Evolutionary conservation across 2,329 filamentous ascomycete genomes (phyloP), one percentile per base, ranked within the genome.

Genomic region (Aureobasidium sp.): DNA sequence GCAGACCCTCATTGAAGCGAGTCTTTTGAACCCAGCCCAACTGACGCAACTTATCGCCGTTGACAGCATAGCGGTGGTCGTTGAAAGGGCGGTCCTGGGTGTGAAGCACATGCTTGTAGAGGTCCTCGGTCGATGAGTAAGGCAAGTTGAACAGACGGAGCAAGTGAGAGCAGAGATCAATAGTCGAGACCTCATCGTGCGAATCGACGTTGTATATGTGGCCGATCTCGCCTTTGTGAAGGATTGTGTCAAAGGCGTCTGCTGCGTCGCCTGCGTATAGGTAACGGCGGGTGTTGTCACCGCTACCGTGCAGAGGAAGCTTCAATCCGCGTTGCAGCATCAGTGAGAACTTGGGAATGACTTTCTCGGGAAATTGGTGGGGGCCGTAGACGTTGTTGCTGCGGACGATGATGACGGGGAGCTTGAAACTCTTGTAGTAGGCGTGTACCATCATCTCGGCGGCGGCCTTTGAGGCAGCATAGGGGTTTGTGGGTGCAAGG

Each of bases 351-450:
- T 90, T 90, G 25, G 87, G 85, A 53, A 91, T 91, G 57, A 91
- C 86, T 73, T 91, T 86, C 88, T 65, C 48, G 16, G 45, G 40
- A 19, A 44, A 56, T 39, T 56, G 50, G 17, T 37, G 86, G 21
- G 88, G 88, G 0, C 88, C 88, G 63, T 90, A 91, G 27, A 91
- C 86, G 62, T 93, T 91, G 72, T 91, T 91, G 66, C 85, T 85
- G 47, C 87, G 78, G 22, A 90, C 84, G 61, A 90, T 87, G 59
- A 91, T 88, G 50, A 83, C 81, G 1, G 87, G 87, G 11, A 93
- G 75, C 67, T 86, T 86, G 74, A 90, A 90, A 68, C 84, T 88
- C 71, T 87, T 89, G 65, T 84, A 79, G 66, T 90, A 93, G 16
- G 86, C 88, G 67, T 86, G 84, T 16, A 91, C 86, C 52, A 65